Base-by-base conservation (phyloP, 1,139 yeast species). In the Sugiyamaella novakii region DNA sequence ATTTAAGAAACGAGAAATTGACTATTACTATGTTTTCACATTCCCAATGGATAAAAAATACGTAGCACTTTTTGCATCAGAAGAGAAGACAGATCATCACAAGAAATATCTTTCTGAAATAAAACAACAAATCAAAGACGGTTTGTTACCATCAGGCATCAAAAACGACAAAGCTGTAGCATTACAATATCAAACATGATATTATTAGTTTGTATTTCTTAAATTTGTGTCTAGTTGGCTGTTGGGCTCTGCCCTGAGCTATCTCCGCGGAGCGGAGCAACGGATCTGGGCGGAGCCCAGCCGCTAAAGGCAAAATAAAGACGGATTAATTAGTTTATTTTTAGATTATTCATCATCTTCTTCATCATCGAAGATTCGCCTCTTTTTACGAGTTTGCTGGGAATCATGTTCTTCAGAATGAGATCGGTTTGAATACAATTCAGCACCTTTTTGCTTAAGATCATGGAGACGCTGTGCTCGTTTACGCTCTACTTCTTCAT, bases 21-120 rank as follows among this genome's bases (percentile, higher is more conserved):
- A 91, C 60, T 70, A 87, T 35, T 87, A 87, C 28, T 92, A 92
- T 62, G 81, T 84, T 17, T 76, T 82, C 14, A 75, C 84, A 61
- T 92, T 81, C 70, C 98, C 98, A 28, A 80, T 79, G 62, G 77
- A 82, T 45, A 81, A 81, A 59, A 91, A 88, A 68, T 92, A 92
- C 65, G 80, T 88, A 30, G 81, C 97, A 0, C 70, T 92, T 53
- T 92, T 81, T 64, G 72, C 65, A 6, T 56, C 53, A 44, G 61
- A 46, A 38, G 57, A 53, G 7, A 52, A 43, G 40, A 61, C 57
- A n/a, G 56, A 55, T 24, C 47, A 53, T 37, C 55, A 60, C 33
- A 54, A 56, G 19, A 57, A 58, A 36, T 54, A 60, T 51, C 56
- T 59, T 36, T 39, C 49, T 1, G 53, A 53, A 18, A 50, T 66